A percentile compares a stretch with the other conserved stretches of the same genome.
These are phyloP conservation scores for Tieghemiomyces parasiticus DNA, from an alignment of 192 early-diverging fungal genomes.

Conservation along the genomic window DNA sequence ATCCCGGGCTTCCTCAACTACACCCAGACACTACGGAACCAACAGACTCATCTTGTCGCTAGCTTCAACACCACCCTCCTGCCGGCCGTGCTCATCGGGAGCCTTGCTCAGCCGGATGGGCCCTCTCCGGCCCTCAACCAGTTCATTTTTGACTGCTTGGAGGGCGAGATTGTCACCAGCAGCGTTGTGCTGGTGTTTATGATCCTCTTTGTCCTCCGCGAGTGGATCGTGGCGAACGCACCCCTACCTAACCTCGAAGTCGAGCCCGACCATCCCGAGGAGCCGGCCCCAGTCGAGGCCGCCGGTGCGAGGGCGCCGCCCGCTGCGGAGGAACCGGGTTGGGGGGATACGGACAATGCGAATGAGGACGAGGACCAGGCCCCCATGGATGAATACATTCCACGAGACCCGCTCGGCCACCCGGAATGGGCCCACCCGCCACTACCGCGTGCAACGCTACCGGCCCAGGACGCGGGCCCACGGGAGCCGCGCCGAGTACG, in stretches of 20 bases:
- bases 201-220: slow-evolving; percentile 67
- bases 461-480: too few relatives aligned
- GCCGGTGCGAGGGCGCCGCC: too few relatives aligned
- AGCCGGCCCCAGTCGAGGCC: too few relatives aligned
- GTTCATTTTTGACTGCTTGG: slow-evolving; percentile 53
- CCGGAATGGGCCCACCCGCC: too few relatives aligned
- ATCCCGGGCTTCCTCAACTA: slow-evolving; percentile 8
- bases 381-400: too few relatives aligned
- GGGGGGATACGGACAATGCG: not conserved
- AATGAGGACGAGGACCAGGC: slow-evolving; percentile 24
- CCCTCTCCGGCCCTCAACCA: slow-evolving; percentile 7
- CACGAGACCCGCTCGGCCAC: too few relatives aligned
- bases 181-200: slow-evolving; percentile 64
- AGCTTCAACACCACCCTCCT: slow-evolving; percentile 7
- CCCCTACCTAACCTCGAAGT: slow-evolving; percentile 13
- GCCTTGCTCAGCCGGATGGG: not conserved
- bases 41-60: not conserved
- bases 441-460: too few relatives aligned
- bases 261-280: slow-evolving; percentile 5
- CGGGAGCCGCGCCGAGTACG: too few relatives aligned
- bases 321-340: too few relatives aligned
- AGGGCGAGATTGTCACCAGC: slow-evolving; percentile 70
- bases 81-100: not conserved
- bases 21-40: slow-evolving; percentile 1
- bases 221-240: slow-evolving; percentile 70